A percentile compares a stretch with the other conserved stretches of the same genome.
Conservation (phyloP, 106 monocot species). For the Cymbidium sinense region DNA sequence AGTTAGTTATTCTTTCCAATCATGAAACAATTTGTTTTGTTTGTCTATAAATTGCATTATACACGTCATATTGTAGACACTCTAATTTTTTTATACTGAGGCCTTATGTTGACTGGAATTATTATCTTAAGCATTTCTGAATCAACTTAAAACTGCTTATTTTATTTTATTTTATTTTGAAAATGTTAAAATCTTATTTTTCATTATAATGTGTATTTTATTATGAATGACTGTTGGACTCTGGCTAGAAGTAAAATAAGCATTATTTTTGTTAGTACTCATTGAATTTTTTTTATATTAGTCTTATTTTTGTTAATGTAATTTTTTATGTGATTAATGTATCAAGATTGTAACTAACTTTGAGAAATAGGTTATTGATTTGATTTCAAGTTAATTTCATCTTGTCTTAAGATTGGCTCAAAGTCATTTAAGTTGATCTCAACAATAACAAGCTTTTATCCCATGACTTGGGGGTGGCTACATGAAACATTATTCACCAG, state of each 20-base stretch:
- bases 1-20: neutral
- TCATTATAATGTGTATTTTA: neutral
- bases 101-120: neutral
- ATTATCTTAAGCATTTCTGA: neutral
- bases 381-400: too few relatives aligned
- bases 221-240: neutral
- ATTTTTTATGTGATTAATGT: neutral
- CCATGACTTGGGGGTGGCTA: too few relatives aligned
- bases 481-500: too few relatives aligned
- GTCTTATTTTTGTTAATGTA: neutral
- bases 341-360: neutral
- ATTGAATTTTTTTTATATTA: neutral
- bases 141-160: neutral
- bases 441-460: too few relatives aligned
- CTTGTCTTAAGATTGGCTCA: too few relatives aligned
- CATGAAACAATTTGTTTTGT: neutral
- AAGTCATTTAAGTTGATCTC: too few relatives aligned
- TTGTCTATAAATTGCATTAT: neutral
- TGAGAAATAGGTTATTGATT: neutral
- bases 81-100: neutral
- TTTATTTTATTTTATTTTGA: neutral
- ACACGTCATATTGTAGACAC: neutral
- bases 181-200: neutral
- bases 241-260: neutral
- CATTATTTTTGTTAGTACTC: neutral